A percentile compares a stretch with the other conserved stretches of the same genome.
Conservation (phyloP, 139 green algal species). For the Coccomyxa sp. region DNA sequence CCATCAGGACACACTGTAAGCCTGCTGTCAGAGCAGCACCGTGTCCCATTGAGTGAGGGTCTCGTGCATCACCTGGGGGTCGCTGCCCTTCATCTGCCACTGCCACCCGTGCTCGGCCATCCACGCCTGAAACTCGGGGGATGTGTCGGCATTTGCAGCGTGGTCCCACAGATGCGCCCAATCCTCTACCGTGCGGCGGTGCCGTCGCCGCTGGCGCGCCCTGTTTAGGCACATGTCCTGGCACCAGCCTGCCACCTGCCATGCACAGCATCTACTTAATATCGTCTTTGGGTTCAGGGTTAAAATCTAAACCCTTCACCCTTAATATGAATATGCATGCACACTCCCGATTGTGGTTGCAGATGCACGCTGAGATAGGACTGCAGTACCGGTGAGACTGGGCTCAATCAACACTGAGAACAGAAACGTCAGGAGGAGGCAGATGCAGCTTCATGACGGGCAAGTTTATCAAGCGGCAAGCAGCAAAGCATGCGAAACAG, state of each 20-base stretch:
- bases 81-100: conserved; percentile 13
- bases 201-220: conserved; percentile 55
- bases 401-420: too few relatives aligned
- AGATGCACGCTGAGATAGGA: too few relatives aligned
- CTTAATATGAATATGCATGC: too few relatives aligned
- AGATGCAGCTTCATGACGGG: too few relatives aligned
- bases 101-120: conserved; percentile 23
- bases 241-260: conserved; percentile 37
- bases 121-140: conserved; percentile 21
- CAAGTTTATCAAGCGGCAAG: too few relatives aligned
- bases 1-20: background rate
- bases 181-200: conserved; percentile 67
- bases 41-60: background rate
- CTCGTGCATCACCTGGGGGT: background rate
- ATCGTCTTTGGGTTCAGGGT: too few relatives aligned
- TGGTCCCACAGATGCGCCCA: conserved; percentile 76
- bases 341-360: too few relatives aligned
- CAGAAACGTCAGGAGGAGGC: too few relatives aligned
- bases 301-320: too few relatives aligned
- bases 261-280: too few relatives aligned
- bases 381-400: too few relatives aligned
- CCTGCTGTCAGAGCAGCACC: background rate
- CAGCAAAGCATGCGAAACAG: too few relatives aligned
- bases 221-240: conserved; percentile 71
- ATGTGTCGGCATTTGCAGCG: conserved; percentile 55